Base-by-base conservation (phyloP, 495 filamentous ascomycete species). In the Chlorociboria aeruginascens region DNA sequence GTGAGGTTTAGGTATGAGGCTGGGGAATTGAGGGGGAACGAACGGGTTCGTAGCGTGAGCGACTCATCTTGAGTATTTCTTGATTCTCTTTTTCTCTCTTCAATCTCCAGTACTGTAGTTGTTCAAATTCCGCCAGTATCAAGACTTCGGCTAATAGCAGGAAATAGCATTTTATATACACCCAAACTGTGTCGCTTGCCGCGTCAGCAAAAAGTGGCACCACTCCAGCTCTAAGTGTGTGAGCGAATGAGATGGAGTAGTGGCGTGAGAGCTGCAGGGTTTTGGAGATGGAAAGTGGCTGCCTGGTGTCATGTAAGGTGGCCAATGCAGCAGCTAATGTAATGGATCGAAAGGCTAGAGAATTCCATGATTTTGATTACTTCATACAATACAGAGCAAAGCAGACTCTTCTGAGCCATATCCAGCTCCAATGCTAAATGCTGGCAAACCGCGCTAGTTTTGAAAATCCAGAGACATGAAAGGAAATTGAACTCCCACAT, bases 41-140 rank as follows among this genome's bases (percentile, higher is more conserved):
- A 45, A 51, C 48, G 16, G 41, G 35, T 51, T 51, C 48, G 31
- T 51, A 51, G 6, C 46, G 40, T 34, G n/a, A 9, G 8, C 38
- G 46, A 41, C 12, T 43, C 46, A 49, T 49, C 36, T 12, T 13
- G 36, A 8, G 9, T 7, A 4, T 25, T 39, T 39, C 36, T 39
- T 14, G 7, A 16, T 13, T n/a, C 36, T n/a, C 36, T 39, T 39
- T 17, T 13, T 39, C 36, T 39, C 20, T 13, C 8, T 17, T 39
- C 36, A 12, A 7, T 39, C 36, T n/a, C 13, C 4, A 39, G 3
- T n/a, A 1, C 7, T 39, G 36, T 8, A 39, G 7, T 39, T 12
- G 36, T 12, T 6, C 2, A 39, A 39, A n/a, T n/a, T 36, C 10
- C 33, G 3, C 13, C 10, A 1, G 20, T 1, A 14, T 39, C 20